A percentile compares a stretch with the other conserved stretches of the same genome.
phyloP scores from a whole-genome alignment of 768 basidiomycete genomes.

The Piloderma croceum region DNA sequence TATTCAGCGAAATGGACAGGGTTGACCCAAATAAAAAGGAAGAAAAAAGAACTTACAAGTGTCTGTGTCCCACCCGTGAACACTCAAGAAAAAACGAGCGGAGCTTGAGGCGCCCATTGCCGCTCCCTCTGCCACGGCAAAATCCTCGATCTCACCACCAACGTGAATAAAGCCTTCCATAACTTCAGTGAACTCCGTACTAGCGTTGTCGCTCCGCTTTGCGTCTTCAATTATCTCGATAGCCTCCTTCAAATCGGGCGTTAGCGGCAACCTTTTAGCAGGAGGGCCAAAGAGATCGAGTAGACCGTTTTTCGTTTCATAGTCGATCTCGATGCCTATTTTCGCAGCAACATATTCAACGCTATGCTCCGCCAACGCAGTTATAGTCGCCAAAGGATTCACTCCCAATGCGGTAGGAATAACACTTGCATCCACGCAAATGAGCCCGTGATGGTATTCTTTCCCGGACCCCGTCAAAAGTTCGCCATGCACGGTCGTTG shows the following conservation, averaged over 20 bases:
- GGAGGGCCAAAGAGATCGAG: constrained; percentile 14
- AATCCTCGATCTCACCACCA: constrained; percentile 13
- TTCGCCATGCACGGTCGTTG: constrained; percentile 13
- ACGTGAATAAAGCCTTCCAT: constrained; percentile 13
- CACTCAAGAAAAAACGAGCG: constrained; percentile 11
- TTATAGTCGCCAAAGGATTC: constrained; percentile 16
- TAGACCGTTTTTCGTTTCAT: constrained; percentile 5
- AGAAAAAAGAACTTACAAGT: constrained; percentile 2
- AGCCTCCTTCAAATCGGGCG: constrained; percentile 7
- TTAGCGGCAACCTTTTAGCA: constrained; percentile 5
- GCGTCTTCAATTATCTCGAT: constrained; percentile 4
- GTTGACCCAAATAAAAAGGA: neutral
- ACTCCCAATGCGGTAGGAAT: constrained; percentile 16
- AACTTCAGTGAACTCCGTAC: constrained; percentile 12
- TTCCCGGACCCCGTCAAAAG: constrained; percentile 9
- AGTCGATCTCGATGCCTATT: constrained; percentile 2
- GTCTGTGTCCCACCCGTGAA: constrained; percentile 8
- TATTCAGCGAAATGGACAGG: too few species aligned
- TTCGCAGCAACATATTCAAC: constrained; percentile 6
- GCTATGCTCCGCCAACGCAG: constrained; percentile 15
- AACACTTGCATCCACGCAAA: constrained; percentile 15
- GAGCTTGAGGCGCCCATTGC: constrained; percentile 10
- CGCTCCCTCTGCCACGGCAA: constrained; percentile 8
- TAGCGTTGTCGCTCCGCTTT: too few species aligned
- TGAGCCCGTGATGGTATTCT: constrained; percentile 12